Conservation (phyloP, 257 asterid species). For the Solanum ahanhuiri region DNA sequence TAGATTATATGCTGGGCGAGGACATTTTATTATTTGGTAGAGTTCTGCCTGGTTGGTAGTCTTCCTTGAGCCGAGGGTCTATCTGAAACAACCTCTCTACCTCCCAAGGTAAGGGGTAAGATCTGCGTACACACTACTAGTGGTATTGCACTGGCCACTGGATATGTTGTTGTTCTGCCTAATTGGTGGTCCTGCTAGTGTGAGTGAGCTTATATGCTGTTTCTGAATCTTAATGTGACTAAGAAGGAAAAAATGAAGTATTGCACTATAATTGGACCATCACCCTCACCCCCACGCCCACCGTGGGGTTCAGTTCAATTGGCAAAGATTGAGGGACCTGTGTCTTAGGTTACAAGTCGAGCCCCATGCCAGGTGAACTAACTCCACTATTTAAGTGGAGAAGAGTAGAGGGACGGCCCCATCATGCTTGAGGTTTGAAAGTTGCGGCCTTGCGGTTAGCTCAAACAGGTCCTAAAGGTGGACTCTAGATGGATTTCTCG, state of each 20-base stretch:
- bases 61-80: not conserved
- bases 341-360: not conserved
- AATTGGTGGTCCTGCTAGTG: not conserved
- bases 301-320: not conserved
- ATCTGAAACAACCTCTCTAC: not conserved
- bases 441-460: not conserved
- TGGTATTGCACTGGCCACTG: not conserved
- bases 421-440: not conserved
- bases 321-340: not conserved
- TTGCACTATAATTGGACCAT: not conserved
- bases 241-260: not conserved
- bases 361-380: not conserved
- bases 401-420: not conserved
- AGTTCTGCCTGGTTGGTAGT: not conserved
- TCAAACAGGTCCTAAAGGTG: not conserved
- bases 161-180: not conserved
- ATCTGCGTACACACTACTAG: not conserved
- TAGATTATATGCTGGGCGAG: not conserved
- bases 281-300: not conserved
- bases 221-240: not conserved
- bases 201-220: not conserved
- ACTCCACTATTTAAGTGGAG: not conserved
- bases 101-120: not conserved
- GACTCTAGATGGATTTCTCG: not conserved
- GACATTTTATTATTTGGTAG: not conserved